Evolutionary conservation across 2,329 filamentous ascomycete species (phyloP).

Genomic region (Blumeriella jaapii): DNA sequence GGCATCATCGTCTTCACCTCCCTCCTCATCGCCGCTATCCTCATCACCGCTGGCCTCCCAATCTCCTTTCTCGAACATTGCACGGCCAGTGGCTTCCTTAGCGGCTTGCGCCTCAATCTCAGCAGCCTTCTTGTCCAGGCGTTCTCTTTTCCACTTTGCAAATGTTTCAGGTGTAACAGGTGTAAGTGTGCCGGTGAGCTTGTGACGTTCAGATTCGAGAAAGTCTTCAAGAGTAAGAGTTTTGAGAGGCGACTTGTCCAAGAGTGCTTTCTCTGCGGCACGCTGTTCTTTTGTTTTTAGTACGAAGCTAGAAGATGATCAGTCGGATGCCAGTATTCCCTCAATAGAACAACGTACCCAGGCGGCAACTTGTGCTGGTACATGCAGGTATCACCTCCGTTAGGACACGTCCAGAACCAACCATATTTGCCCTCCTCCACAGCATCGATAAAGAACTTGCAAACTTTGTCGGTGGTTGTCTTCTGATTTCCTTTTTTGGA

Average conservation of each 20-base stretch:
- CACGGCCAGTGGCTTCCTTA: constrained; percentile 91
- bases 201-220: constrained; percentile 90
- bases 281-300: constrained; percentile 97
- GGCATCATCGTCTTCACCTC: constrained; percentile 33
- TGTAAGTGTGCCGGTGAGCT: constrained; percentile 81
- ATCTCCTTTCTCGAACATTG: constrained; percentile 92
- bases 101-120: constrained; percentile 82
- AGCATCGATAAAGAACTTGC: constrained; percentile 95
- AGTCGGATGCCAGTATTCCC: constrained; percentile 13
- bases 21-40: constrained; percentile 34
- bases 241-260: constrained; percentile 92
- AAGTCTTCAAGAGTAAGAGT: constrained; percentile 96
- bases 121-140: constrained; percentile 88
- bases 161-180: constrained; percentile 90
- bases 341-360: constrained; percentile 50
- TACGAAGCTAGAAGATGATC: constrained; percentile 55
- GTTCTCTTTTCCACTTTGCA: constrained; percentile 93
- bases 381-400: constrained; percentile 95
- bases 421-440: constrained; percentile 98
- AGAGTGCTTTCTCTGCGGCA: constrained; percentile 84
- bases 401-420: constrained; percentile 98
- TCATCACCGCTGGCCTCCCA: constrained; percentile 61
- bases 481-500: constrained; percentile 96
- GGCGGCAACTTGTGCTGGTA: constrained; percentile 92
- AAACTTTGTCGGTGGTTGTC: constrained; percentile 95